Evolutionary conservation across 345 rosid species (phyloP).

Genomic region (Reutealis trisperma): DNA sequence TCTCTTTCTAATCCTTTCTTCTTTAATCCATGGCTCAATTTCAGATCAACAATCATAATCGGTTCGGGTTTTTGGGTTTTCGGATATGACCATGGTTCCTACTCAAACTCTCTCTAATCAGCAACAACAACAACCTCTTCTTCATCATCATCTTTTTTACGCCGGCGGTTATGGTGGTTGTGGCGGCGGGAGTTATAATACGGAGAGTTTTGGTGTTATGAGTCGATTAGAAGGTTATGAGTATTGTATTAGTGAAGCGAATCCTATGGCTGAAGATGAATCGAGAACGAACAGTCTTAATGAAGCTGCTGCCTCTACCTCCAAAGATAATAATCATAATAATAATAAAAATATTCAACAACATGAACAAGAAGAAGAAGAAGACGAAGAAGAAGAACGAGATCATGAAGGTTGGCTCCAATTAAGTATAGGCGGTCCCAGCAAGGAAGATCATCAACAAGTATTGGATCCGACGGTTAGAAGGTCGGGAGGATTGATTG

Average conservation of each 20-base stretch:
- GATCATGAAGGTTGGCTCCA: slow-evolving; percentile 71
- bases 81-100: slow-evolving; percentile 74
- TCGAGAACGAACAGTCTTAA: slow-evolving; percentile 63
- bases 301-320: slow-evolving; percentile 54
- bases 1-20: slow-evolving; percentile 20
- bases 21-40: slow-evolving; percentile 43
- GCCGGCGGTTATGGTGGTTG: slow-evolving; percentile 37
- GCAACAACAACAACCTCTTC: slow-evolving; percentile 15
- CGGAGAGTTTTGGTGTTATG: slow-evolving; percentile 40
- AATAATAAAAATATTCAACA: no score
- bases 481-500: slow-evolving; percentile 42
- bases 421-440: slow-evolving; percentile 63
- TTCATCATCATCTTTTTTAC: slow-evolving; percentile 15
- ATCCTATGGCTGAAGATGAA: slow-evolving; percentile 80
- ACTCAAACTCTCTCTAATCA: slow-evolving; percentile 42
- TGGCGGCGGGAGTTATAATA: not conserved
- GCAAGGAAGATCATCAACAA: slow-evolving; percentile 24
- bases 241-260: slow-evolving; percentile 32
- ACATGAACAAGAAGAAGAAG: no score
- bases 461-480: slow-evolving; percentile 37
- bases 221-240: slow-evolving; percentile 53
- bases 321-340: slow-evolving; percentile 42
- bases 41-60: slow-evolving; percentile 21
- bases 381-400: slow-evolving; percentile 22
- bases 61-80: slow-evolving; percentile 37